Conservation (phyloP, 2,329 filamentous ascomycete species). For the Fusarium hostae region DNA sequence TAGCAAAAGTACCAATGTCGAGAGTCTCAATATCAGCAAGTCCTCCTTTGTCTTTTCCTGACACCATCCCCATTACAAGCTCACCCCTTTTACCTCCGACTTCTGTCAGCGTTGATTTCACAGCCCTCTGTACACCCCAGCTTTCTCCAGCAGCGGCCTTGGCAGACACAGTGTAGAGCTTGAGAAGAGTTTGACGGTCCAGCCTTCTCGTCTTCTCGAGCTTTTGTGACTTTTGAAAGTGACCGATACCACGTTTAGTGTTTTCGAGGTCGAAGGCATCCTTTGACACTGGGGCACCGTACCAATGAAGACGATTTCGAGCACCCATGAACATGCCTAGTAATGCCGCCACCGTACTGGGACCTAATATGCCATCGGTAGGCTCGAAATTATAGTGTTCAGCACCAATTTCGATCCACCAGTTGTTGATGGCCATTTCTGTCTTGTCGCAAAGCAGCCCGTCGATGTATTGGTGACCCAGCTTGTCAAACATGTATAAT, state of each 20-base stretch:
- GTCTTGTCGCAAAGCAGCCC: constrained; percentile 93
- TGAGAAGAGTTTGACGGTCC: constrained; percentile 84
- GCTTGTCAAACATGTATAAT: constrained; percentile 85
- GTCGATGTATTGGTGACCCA: constrained; percentile 90
- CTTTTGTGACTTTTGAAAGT: constrained; percentile 91
- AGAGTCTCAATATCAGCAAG: constrained; percentile 93
- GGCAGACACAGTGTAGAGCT: constrained; percentile 83
- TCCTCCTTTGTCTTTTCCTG: constrained; percentile 84
- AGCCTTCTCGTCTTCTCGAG: constrained; percentile 80
- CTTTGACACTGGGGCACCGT: constrained; percentile 85
- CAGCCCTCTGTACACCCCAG: constrained; percentile 91
- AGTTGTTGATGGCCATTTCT: constrained; percentile 88
- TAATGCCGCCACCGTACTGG: constrained; percentile 88
- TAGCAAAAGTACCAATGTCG: constrained; percentile 85
- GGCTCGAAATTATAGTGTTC: constrained; percentile 95
- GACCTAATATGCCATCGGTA: constrained; percentile 89
- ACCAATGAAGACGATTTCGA: constrained; percentile 87
- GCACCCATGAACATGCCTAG: constrained; percentile 90
- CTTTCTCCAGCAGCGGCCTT: constrained; percentile 90
- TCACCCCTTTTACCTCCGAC: constrained; percentile 94
- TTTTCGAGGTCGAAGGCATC: constrained; percentile 88
- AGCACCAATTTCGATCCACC: constrained; percentile 94
- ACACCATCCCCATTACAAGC: constrained; percentile 95
- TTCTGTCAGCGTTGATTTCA: constrained; percentile 95
- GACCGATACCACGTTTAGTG: constrained; percentile 84